Percentiles rank a stretch among this genome's conserved stretches.
Evolutionary conservation across 768 basidiomycete genomes (phyloP).

Genomic region (Lactarius akahatsu): DNA sequence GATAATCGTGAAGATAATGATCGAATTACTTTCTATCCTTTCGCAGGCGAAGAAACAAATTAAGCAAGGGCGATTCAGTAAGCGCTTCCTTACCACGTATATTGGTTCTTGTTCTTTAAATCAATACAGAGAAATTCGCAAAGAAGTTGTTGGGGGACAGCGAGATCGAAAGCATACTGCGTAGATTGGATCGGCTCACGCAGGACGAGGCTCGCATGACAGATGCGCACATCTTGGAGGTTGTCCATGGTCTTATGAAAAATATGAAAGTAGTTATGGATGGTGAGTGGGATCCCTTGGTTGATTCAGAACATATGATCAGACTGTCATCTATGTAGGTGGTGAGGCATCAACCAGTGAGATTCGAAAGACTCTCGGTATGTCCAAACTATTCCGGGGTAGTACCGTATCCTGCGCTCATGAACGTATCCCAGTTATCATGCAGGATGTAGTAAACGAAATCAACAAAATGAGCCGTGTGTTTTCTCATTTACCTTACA

Average conservation of each 20-base stretch:
- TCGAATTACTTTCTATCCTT: background rate
- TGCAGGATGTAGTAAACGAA: background rate
- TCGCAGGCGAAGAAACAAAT: background rate
- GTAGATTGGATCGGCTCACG: background rate
- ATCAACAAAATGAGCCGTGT: conserved; percentile 1
- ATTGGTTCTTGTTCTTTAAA: conserved; percentile 18
- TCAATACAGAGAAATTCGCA: background rate
- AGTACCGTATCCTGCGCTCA: background rate
- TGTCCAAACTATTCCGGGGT: background rate
- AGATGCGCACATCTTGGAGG: background rate
- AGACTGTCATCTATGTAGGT: background rate
- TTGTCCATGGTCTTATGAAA: background rate
- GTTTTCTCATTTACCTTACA: background rate
- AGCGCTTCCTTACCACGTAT: background rate
- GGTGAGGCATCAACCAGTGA: background rate
- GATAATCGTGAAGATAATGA: background rate
- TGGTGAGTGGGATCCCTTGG: background rate
- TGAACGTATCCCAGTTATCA: background rate
- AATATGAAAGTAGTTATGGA: background rate
- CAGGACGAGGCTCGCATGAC: background rate
- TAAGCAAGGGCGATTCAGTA: background rate
- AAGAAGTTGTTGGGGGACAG: conserved; percentile 1
- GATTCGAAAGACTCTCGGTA: background rate
- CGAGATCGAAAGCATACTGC: background rate
- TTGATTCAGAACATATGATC: background rate